Percentiles rank a stretch among this genome's conserved stretches.
Evolutionary conservation across 257 asterid genomes (phyloP).

Genomic region (Striga asiatica): DNA sequence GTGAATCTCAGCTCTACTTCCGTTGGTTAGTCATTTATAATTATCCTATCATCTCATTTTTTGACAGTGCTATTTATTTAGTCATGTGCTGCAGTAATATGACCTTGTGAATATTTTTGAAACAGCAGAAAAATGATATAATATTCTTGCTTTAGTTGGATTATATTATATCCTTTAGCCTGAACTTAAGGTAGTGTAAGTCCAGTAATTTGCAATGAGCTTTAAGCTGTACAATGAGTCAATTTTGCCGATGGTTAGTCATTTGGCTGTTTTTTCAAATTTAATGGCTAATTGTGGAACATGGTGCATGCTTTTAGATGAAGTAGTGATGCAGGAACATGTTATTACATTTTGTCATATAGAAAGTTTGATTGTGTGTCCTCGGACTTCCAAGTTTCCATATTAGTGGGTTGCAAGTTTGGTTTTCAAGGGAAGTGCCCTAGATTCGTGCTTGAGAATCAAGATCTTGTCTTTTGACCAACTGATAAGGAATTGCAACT

Average conservation of each 20-base stretch:
- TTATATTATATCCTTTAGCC: neutral
- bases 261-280: neutral
- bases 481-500: neutral
- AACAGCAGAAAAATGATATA: neutral
- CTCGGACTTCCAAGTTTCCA: neutral
- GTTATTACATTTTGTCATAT: neutral
- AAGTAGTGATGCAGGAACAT: neutral
- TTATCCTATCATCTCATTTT: constrained; percentile 4
- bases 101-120: constrained; percentile 5
- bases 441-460: neutral
- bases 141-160: neutral
- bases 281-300: neutral
- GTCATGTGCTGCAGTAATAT: neutral
- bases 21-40: constrained; percentile 48
- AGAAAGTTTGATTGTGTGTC: neutral
- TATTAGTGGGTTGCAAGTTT: neutral
- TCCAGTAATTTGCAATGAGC: neutral
- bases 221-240: neutral
- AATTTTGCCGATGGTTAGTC: neutral
- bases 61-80: constrained; percentile 2
- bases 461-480: neutral
- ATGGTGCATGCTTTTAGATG: constrained; percentile 3
- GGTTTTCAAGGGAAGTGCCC: neutral
- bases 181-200: neutral
- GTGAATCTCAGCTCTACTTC: constrained; percentile 48